Evolutionary conservation across 1,284 basidiomycete species (phyloP), one percentile per base, ranked within the genome.

Genomic region (Hypsizygus ulmarius): DNA sequence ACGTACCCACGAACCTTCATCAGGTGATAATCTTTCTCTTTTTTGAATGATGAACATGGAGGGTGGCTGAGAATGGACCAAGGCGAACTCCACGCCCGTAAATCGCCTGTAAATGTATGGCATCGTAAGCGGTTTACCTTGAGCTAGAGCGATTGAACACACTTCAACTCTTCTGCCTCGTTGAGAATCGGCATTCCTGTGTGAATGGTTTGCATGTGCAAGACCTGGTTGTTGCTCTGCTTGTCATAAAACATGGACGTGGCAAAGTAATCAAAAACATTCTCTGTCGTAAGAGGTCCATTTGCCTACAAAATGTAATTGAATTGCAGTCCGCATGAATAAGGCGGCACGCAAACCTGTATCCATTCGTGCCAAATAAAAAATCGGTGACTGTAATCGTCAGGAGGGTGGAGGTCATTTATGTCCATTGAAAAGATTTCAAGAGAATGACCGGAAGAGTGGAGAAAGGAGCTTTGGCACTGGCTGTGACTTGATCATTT

Each of bases 341-440:
- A 42, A 28, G 16, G 3, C 30, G 10, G n/a, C 11, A 7, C 10
- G 18, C 60, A 47, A 42, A 80, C 84, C 75, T 85, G 82, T 49
- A 90, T 83, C 87, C 87, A 90, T 65, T 90, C 87, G 63, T 89
- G 87, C 87, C 87, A 90, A 54, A 90, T 89, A 68, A 89, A 90
- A 68, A 87, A 90, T 10, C 83, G 73, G 63, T 87, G 84, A 53
- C 77, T 84, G 64, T 87, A 84, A 66, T 90, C 87, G 61, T 90
- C 87, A 54, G 78, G 72, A 21, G 87, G 87, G 58, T 89, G 87
- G 34, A 90, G 70, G 59, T 90, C 85, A 60, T 75, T 78, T 59
- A 80, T 65, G 58, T 87, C 84, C 84, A 87, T 85, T 49, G 51
- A 38, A 11, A 38, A 12, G 34, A 10, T 28, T 2, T 12, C 32